These are phyloP conservation scores for Tricholoma saponaceum DNA, from an alignment of 768 basidiomycete genomes.

Conservation along the genomic window DNA sequence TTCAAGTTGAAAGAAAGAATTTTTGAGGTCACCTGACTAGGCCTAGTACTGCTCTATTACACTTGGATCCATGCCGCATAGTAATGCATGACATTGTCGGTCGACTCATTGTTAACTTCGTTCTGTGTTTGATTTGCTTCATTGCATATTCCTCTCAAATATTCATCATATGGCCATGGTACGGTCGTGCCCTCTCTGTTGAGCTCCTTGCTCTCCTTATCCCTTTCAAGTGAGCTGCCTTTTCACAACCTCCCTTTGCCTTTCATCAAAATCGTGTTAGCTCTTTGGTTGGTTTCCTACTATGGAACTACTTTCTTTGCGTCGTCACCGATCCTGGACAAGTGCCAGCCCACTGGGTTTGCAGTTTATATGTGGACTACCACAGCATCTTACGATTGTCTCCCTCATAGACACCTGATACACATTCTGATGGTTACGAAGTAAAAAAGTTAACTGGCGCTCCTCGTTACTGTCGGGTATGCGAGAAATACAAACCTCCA, in stretches of 20 bases:
- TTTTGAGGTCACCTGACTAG: background rate
- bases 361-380: conserved; percentile 16
- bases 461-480: conserved; percentile 85
- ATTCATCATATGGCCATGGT: conserved; percentile 92
- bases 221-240: conserved; percentile 81
- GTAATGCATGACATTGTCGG: conserved; percentile 46
- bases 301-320: conserved; percentile 87
- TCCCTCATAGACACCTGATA: conserved; percentile 64
- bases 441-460: conserved; percentile 84
- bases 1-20: background rate
- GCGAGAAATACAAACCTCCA: conserved; percentile 82
- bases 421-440: conserved; percentile 71
- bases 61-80: background rate
- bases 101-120: conserved; percentile 61
- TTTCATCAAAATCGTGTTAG: conserved; percentile 36
- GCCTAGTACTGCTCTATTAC: background rate
- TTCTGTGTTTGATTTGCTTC: conserved; percentile 74
- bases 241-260: background rate
- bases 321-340: conserved; percentile 81
- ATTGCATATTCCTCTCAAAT: conserved; percentile 88
- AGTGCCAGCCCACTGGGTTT: conserved; percentile 78
- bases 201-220: conserved; percentile 72
- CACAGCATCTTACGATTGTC: background rate
- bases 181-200: conserved; percentile 67
- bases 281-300: conserved; percentile 66